Evolutionary conservation across 1,284 basidiomycete species (phyloP).

Genomic region (Kwoniella shivajii): DNA sequence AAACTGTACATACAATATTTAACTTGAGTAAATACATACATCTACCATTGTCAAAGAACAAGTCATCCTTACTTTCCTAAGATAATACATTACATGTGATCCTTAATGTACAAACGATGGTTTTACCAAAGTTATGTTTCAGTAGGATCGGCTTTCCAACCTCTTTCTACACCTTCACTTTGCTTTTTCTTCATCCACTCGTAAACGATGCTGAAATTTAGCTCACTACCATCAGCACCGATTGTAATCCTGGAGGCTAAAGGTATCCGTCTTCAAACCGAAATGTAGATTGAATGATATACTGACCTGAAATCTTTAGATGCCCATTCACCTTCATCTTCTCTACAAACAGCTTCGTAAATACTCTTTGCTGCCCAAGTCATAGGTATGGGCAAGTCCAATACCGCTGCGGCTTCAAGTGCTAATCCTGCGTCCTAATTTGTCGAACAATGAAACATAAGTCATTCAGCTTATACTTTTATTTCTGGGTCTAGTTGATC

Average conservation of each 20-base stretch:
- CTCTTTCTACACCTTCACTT: slow-evolving; percentile 41
- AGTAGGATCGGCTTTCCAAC: slow-evolving; percentile 42
- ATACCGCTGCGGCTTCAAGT: slow-evolving; percentile 37
- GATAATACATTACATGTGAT: too few species aligned
- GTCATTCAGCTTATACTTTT: too few species aligned
- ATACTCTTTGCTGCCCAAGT: slow-evolving; percentile 47
- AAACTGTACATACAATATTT: too few species aligned
- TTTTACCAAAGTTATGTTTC: slow-evolving; percentile 2
- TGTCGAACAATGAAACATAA: too few species aligned
- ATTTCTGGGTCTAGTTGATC: background rate
- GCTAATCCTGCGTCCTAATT: slow-evolving; percentile 50
- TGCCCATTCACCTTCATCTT: slow-evolving; percentile 37
- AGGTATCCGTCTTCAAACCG: background rate
- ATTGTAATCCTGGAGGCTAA: background rate
- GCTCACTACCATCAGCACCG: background rate
- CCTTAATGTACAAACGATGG: too few species aligned
- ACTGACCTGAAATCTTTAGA: slow-evolving; percentile 48
- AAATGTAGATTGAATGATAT: background rate
- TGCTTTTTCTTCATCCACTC: slow-evolving; percentile 49
- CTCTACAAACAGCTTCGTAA: slow-evolving; percentile 43
- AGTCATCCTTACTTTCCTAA: too few species aligned
- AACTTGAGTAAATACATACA: too few species aligned
- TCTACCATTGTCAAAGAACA: too few species aligned
- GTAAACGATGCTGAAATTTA: slow-evolving; percentile 38
- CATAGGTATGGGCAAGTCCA: slow-evolving; percentile 43